phyloP scores from a whole-genome alignment of 352 stramenopile genomes.

The Phytophthora idaei region DNA sequence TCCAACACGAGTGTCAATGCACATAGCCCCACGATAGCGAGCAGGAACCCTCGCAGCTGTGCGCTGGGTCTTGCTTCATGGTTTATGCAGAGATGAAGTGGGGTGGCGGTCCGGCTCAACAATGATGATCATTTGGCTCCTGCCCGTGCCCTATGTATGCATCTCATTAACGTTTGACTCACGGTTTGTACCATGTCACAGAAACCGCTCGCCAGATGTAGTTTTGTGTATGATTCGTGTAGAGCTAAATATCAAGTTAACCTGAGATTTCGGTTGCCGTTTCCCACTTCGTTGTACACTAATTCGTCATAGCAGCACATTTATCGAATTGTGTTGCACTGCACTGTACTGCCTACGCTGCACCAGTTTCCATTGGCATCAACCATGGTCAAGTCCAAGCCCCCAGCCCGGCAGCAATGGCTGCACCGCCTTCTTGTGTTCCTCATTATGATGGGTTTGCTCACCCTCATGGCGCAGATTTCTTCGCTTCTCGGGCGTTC shows the following conservation, averaged over 20 bases:
- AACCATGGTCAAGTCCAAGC: slow-evolving; percentile 10
- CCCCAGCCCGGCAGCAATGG: slow-evolving; percentile 9
- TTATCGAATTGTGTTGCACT: neutral
- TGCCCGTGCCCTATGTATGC: neutral
- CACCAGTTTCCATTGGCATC: neutral
- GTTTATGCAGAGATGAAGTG: neutral
- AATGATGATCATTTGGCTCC: neutral
- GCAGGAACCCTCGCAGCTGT: slow-evolving; percentile 18
- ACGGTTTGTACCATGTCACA: neutral
- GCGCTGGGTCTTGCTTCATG: slow-evolving; percentile 5
- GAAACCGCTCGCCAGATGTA: too few relatives aligned
- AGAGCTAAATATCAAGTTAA: too few relatives aligned
- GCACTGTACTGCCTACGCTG: neutral
- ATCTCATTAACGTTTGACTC: slow-evolving; percentile 8
- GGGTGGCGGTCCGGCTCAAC: slow-evolving; percentile 6
- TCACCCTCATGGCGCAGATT: slow-evolving; percentile 26
- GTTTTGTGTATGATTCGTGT: too few relatives aligned
- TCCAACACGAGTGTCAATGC: slow-evolving; percentile 23
- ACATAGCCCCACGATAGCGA: slow-evolving; percentile 16
- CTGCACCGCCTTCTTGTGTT: slow-evolving; percentile 23
- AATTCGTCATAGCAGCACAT: too few relatives aligned
- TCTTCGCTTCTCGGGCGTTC: slow-evolving; percentile 26
- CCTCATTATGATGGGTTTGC: slow-evolving; percentile 18
- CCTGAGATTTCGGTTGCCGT: too few relatives aligned
- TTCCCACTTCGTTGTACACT: too few relatives aligned